Conservation (phyloP, 208 protist genomes). For the Leishmania major region DNA sequence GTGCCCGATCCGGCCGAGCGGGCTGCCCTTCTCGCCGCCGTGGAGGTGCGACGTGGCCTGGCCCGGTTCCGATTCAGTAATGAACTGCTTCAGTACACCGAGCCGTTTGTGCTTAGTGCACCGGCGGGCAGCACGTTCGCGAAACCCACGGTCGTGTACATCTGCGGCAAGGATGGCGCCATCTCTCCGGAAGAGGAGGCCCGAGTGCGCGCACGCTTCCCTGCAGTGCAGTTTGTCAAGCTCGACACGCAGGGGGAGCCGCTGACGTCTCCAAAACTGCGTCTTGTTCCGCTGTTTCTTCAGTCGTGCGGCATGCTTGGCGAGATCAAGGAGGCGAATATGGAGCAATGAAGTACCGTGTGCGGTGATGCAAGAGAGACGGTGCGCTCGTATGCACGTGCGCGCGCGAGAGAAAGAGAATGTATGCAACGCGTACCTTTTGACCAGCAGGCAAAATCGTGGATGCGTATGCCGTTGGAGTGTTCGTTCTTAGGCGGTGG, state of each 20-base stretch:
- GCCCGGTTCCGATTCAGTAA: conserved; percentile 50
- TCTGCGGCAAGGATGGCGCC: conserved; percentile 21
- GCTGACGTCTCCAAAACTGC: conserved; percentile 18
- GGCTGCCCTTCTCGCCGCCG: conserved; percentile 52
- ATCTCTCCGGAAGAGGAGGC: conserved; percentile 32
- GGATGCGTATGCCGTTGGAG: neutral
- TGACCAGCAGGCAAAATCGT: neutral
- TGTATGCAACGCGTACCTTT: neutral
- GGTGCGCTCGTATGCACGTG: neutral
- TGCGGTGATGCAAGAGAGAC: neutral
- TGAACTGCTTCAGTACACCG: conserved; percentile 34
- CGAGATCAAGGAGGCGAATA: conserved; percentile 32
- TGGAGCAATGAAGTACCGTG: neutral
- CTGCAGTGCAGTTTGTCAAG: conserved; percentile 34
- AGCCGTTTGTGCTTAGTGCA: conserved; percentile 19
- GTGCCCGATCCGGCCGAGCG: conserved; percentile 51
- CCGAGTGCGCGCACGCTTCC: conserved; percentile 36
- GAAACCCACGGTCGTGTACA: conserved; percentile 51
- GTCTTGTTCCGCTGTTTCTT: conserved; percentile 38
- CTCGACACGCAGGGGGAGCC: conserved; percentile 32
- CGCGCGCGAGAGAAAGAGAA: neutral
- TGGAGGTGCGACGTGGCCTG: conserved; percentile 34
- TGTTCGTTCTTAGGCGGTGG: neutral
- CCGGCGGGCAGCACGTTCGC: conserved; percentile 29
- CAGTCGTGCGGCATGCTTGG: conserved; percentile 53